A percentile compares a stretch with the other conserved stretches of the same genome.
phyloP scores from a whole-genome alignment of 2,329 filamentous ascomycete species.

The Emergomyces orientalis region DNA sequence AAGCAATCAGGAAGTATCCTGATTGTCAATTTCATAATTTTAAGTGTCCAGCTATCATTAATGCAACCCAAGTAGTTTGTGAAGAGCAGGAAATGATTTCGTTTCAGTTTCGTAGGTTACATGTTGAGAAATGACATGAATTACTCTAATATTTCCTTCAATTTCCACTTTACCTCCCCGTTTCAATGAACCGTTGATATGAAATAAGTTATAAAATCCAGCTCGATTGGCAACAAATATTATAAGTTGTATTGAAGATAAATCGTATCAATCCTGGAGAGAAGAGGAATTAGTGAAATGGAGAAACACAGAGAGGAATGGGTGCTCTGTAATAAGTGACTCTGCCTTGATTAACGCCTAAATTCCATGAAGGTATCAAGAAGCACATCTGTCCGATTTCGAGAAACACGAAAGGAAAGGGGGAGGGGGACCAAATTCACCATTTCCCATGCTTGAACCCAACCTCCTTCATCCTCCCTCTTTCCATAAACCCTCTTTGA shows the following conservation, averaged over 20 bases:
- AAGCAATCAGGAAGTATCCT: not conserved
- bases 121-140: not conserved
- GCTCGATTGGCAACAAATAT: not conserved
- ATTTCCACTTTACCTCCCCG: not conserved
- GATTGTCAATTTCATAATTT: not conserved
- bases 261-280: constrained; percentile 11
- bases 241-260: constrained; percentile 9
- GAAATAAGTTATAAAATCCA: not conserved
- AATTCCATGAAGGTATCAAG: not conserved
- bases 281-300: not conserved
- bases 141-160: not conserved
- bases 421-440: constrained; percentile 21
- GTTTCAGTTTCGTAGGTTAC: not conserved
- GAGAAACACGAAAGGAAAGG: not conserved
- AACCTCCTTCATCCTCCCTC: constrained; percentile 30
- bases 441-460: constrained; percentile 32
- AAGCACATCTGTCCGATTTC: not conserved
- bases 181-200: too few species aligned
- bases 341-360: not conserved
- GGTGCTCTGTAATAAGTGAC: not conserved
- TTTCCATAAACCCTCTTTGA: constrained; percentile 32
- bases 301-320: not conserved
- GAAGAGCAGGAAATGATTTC: not conserved
- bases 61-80: not conserved
- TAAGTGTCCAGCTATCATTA: too few species aligned